Conservation (phyloP, 257 asterid genomes). For the Verbascum thapsus region DNA sequence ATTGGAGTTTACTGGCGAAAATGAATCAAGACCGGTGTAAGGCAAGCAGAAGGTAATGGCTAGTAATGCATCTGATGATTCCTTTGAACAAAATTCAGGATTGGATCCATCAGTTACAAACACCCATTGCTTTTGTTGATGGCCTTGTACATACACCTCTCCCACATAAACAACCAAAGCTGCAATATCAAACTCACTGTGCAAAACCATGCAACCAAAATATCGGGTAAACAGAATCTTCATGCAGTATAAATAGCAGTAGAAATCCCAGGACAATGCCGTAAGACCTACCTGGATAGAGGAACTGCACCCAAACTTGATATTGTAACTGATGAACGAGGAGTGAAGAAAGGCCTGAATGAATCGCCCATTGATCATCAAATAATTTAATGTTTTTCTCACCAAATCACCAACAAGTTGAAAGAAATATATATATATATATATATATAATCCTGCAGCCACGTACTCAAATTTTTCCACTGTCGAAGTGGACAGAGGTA, state of each 20-base stretch:
- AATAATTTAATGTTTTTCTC: slow-evolving; percentile 14
- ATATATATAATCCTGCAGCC: slow-evolving; percentile 11
- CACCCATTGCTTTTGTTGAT: slow-evolving; percentile 86
- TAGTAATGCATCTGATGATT: slow-evolving; percentile 55
- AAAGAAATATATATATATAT: slow-evolving; percentile 20
- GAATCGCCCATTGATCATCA: slow-evolving; percentile 27
- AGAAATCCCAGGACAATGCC: slow-evolving; percentile 23
- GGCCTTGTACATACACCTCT: slow-evolving; percentile 62
- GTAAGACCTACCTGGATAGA: slow-evolving; percentile 60
- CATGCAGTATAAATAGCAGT: slow-evolving; percentile 20
- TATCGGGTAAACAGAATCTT: slow-evolving; percentile 29
- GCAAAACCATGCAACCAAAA: slow-evolving; percentile 32
- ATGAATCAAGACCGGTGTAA: slow-evolving; percentile 45
- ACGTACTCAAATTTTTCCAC: slow-evolving; percentile 64
- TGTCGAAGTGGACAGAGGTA: slow-evolving; percentile 53
- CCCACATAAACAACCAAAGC: slow-evolving; percentile 82
- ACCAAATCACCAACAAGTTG: too few relatives aligned
- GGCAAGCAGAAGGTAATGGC: slow-evolving; percentile 78
- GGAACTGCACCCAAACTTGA: slow-evolving; percentile 75
- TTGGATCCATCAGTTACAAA: slow-evolving; percentile 79
- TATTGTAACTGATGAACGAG: slow-evolving; percentile 69
- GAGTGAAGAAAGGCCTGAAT: slow-evolving; percentile 73
- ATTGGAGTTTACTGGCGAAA: slow-evolving; percentile 54
- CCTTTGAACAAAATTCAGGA: slow-evolving; percentile 34
- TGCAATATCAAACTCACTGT: slow-evolving; percentile 91